Evolutionary conservation across 2,329 filamentous ascomycete genomes (phyloP).

Genomic region (Fusarium setosum): DNA sequence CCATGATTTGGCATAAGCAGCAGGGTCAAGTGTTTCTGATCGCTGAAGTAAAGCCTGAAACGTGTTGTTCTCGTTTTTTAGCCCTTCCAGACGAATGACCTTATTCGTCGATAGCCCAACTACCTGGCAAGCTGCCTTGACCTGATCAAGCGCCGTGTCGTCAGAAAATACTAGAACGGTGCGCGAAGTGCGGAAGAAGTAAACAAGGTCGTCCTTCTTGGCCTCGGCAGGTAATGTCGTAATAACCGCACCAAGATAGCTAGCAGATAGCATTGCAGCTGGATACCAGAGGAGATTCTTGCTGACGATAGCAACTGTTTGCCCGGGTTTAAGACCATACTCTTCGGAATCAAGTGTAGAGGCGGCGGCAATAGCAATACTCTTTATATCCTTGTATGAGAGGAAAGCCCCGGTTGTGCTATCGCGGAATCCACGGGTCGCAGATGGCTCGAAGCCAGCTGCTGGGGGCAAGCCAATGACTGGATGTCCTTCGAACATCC

Average conservation of each 20-base stretch:
- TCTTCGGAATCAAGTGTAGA: neutral
- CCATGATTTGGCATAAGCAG: neutral
- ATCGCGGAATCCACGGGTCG: neutral
- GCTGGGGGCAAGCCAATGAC: neutral
- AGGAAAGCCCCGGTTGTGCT: neutral
- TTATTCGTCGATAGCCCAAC: neutral
- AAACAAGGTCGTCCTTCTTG: neutral
- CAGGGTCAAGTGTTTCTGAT: neutral
- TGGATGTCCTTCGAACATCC: neutral
- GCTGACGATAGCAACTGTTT: constrained; percentile 2
- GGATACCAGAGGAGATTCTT: constrained; percentile 8
- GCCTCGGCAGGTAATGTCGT: neutral
- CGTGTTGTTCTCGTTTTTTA: neutral
- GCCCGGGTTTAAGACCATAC: neutral
- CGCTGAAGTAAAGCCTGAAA: neutral
- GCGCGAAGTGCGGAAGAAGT: neutral
- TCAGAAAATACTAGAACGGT: neutral
- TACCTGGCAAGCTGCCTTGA: neutral
- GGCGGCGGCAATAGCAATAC: neutral
- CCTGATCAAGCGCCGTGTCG: neutral
- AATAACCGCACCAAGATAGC: neutral
- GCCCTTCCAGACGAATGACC: neutral
- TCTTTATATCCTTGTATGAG: neutral
- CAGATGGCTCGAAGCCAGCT: neutral
- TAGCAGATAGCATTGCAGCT: neutral